Conservation (phyloP, 163 green algal species). For the Chlorella variabilis region DNA sequence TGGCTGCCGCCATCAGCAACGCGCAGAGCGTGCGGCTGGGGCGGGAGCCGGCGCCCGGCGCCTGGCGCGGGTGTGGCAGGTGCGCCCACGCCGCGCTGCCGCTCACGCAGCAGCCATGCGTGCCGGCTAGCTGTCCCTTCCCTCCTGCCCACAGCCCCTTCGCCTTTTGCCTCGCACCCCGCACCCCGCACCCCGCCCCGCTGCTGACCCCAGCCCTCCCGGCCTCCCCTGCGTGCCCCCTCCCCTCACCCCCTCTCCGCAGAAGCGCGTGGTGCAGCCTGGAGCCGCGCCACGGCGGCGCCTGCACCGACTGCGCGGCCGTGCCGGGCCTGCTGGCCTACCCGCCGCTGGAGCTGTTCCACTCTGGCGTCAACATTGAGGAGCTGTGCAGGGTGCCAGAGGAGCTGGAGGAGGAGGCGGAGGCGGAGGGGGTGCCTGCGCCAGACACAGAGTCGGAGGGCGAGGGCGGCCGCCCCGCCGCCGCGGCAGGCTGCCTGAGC, state of each 20-base stretch:
- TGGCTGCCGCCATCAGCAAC: slow-evolving; percentile 37
- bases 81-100: too few species aligned
- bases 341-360: slow-evolving; percentile 37
- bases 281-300: slow-evolving; percentile 35
- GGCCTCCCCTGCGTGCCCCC: neutral
- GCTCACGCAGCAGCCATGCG: too few species aligned
- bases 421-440: neutral
- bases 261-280: slow-evolving; percentile 48
- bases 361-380: slow-evolving; percentile 38
- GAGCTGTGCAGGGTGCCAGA: slow-evolving; percentile 27
- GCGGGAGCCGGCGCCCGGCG: neutral
- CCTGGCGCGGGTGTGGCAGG: slow-evolving; percentile 42
- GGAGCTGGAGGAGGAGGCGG: neutral
- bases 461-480: neutral
- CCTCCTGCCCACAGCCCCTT: too few species aligned
- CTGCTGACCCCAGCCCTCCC: neutral
- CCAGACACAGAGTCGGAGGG: slow-evolving; percentile 2
- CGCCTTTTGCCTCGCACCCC: too few species aligned
- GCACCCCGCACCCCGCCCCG: neutral
- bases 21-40: slow-evolving; percentile 36
- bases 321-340: slow-evolving; percentile 52
- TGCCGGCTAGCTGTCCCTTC: too few species aligned
- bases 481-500: slow-evolving; percentile 8
- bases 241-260: neutral
- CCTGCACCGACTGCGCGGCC: slow-evolving; percentile 45